phyloP scores from a whole-genome alignment of 1,139 yeast genomes.

The Geotrichum klebahnii region DNA sequence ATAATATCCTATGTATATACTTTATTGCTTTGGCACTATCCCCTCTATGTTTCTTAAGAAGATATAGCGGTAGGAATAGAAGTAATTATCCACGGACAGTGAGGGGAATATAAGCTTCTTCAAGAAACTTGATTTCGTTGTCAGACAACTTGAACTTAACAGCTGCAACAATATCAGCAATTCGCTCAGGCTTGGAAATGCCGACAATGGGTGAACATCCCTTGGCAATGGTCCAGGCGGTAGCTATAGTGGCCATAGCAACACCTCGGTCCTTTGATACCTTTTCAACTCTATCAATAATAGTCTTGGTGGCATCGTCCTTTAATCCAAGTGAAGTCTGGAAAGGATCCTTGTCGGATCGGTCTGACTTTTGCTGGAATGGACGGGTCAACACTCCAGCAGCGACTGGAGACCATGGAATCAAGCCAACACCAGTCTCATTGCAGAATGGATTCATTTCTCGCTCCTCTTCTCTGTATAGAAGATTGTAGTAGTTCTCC shows the following conservation, averaged over 20 bases:
- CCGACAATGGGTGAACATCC: slow-evolving; percentile 57
- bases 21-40: no score
- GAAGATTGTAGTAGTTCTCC: slow-evolving; percentile 55
- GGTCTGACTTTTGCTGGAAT: not conserved
- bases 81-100: no score
- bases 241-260: slow-evolving; percentile 52
- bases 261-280: slow-evolving; percentile 45
- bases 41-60: no score
- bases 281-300: slow-evolving; percentile 51
- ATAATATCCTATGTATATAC: no score
- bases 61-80: no score
- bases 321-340: not conserved
- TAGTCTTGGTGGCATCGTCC: slow-evolving; percentile 36
- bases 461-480: slow-evolving; percentile 58
- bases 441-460: slow-evolving; percentile 50
- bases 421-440: slow-evolving; percentile 41
- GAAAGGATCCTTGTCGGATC: not conserved
- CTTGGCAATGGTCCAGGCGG: slow-evolving; percentile 53
- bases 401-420: slow-evolving; percentile 53
- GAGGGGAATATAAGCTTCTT: slow-evolving; percentile 44
- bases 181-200: slow-evolving; percentile 46
- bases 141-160: slow-evolving; percentile 44
- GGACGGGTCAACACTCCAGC: slow-evolving; percentile 50
- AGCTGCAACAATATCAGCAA: slow-evolving; percentile 52
- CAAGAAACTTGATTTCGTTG: slow-evolving; percentile 48